A percentile compares a stretch with the other conserved stretches of the same genome.
phyloP scores from a whole-genome alignment of 805 yeast genomes.

The Yarrowia sp. region DNA sequence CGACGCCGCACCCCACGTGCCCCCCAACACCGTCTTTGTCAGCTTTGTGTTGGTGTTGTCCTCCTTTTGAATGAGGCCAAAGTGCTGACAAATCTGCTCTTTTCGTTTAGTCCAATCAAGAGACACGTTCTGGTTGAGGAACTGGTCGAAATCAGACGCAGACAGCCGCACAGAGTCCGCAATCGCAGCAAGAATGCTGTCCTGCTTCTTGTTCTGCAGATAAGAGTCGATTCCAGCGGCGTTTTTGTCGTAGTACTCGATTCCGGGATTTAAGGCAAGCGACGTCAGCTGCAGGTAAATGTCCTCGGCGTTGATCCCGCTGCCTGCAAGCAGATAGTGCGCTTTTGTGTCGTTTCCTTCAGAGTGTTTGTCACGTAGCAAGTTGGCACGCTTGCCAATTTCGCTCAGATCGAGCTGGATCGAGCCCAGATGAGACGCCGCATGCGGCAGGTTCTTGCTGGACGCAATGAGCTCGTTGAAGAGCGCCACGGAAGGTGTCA shows the following conservation, averaged over 20 bases:
- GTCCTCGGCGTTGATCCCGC: constrained; percentile 84
- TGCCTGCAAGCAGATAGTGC: constrained; percentile 84
- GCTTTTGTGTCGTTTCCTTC: constrained; percentile 44
- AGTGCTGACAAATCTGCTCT: constrained; percentile 66
- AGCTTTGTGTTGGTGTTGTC: constrained; percentile 32
- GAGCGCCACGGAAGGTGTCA: constrained; percentile 38
- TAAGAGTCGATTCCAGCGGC: constrained; percentile 47
- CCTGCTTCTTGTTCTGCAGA: constrained; percentile 70
- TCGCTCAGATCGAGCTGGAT: constrained; percentile 79
- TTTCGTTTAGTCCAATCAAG: constrained; percentile 84
- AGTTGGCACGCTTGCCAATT: constrained; percentile 64
- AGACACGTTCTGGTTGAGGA: constrained; percentile 66
- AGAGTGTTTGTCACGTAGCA: constrained; percentile 55
- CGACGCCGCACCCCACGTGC: constrained; percentile 39
- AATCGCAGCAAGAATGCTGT: constrained; percentile 74
- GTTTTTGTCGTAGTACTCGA: constrained; percentile 28
- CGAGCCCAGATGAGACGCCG: constrained; percentile 67
- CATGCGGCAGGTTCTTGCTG: constrained; percentile 68
- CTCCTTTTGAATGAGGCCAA: constrained; percentile 51
- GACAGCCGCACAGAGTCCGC: constrained; percentile 74
- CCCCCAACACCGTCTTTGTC: constrained; percentile 34
- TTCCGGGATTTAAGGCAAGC: constrained; percentile 38
- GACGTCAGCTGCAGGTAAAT: constrained; percentile 55
- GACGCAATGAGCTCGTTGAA: constrained; percentile 75
- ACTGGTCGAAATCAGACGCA: constrained; percentile 77